Base-by-base conservation (phyloP, 805 yeast genomes). In the Suhomyces sp. region DNA sequence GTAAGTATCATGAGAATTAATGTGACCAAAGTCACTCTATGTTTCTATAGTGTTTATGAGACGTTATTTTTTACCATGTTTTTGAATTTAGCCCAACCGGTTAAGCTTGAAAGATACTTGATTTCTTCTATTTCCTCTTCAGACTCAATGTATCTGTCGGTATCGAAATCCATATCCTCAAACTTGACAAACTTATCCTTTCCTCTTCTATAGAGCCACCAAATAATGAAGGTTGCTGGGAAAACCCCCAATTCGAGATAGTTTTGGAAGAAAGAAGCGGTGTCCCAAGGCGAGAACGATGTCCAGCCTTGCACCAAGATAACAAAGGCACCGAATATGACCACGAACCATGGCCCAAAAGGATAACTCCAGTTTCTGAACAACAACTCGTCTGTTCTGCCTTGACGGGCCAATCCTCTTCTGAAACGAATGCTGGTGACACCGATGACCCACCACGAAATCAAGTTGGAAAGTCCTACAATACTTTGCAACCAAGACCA, bases 281-380 rank as follows among this genome's bases (percentile, higher is more conserved):
- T 70, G 50, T 64, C 65, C 74, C 77, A 79, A 15, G 84, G 84
- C 6, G 75, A 69, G 54, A 80, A 75, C 4, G 78, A 66, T 6
- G 77, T 62, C 83, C 83, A 80, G 7, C 84, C 84, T 66, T 80
- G 84, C 6, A 80, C 77, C n/a, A 80, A 62, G 33, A 80, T 68
- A 52, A 80, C 76, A 49, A 79, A 70, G 0, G 70, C 57, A 5
- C 75, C 76, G 52, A 74, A 72, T 4, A 78, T 55, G 1, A 77
- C 76, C 15, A 73, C 72, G 55, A 78, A 69, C 68, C 74, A 78
- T 9, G 82, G 81, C 1, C 83, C 84, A 52, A 63, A 74, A 9
- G 84, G 84, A 57, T 79, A 74, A 1, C 82, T 75, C 83, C 83
- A 79, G 59, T 79, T 79, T 50, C 62, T 70, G 61, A 64, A 79